Base-by-base conservation (phyloP, 352 stramenopile species). In the Elongisporangium undulatum region DNA sequence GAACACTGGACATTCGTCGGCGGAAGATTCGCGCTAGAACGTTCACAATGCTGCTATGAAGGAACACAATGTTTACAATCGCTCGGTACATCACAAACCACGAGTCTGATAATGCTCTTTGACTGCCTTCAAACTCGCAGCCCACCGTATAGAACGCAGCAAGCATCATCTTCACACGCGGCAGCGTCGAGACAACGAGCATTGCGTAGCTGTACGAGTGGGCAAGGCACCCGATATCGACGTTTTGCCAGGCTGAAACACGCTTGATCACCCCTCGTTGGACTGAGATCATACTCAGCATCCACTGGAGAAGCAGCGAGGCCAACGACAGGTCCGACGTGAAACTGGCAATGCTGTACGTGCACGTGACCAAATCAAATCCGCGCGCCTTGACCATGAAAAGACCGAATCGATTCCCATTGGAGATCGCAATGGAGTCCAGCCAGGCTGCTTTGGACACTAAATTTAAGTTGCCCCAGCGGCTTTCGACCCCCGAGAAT, bases 1-100 rank as follows among this genome's bases (percentile, higher is more conserved):
- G 29, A 4, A 4, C 8, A 41, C 29, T 15, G 8, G 8, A 2
- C 29, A 41, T 41, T 15, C 74, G 68, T 3, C 74, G 63, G 6
- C 67, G 66, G 1, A 59, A 24, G 1, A 67, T 19, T 63, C 77
- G 77, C 0, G 55, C 64, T 4, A 66, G 22, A 8, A 55, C 19
- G 45, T 83, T 77, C 22, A 78, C 60, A n/a, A 79, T 2, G 26
- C 74, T 83, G 66, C 56, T 79, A 58, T 61, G 50, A 1, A 62
- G 51, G 3, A 73, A 19, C 41, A 64, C 57, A 34, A 73, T 54
- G 23, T 70, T 59, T 7, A 34, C 55, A 17, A 67, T 67, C 2
- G 62, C 54, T 45, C 62, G 58, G 34, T 73, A 73, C 29, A 73
- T 63, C n/a, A 70, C 55, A 34, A 68, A 73, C 66, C 66, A 70